A percentile compares a stretch with the other conserved stretches of the same genome.
Conservation (phyloP, 2,329 filamentous ascomycete genomes). For the Trichoderma breve region DNA sequence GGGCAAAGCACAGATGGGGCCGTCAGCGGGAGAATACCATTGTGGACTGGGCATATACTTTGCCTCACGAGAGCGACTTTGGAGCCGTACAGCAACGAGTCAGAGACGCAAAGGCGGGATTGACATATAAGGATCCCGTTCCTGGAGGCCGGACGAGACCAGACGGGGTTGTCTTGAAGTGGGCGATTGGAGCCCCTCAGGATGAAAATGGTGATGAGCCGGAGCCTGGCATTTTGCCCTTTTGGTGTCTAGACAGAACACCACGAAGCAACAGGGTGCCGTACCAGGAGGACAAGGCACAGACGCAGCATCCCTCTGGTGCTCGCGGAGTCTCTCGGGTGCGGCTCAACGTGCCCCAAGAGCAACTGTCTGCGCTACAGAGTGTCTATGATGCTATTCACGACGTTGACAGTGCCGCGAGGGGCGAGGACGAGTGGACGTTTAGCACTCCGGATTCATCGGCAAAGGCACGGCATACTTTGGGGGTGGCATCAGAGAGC, state of each 20-base stretch:
- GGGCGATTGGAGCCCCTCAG: slow-evolving; percentile 53
- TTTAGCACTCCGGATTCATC: slow-evolving; percentile 22
- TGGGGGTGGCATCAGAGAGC: slow-evolving; percentile 13
- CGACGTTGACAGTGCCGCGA: neutral
- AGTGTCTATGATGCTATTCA: slow-evolving; percentile 33
- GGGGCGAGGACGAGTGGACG: slow-evolving; percentile 1
- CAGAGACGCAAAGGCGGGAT: slow-evolving; percentile 30
- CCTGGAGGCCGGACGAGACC: slow-evolving; percentile 53
- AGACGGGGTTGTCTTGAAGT: slow-evolving; percentile 57
- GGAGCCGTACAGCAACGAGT: slow-evolving; percentile 38
- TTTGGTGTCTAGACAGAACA: slow-evolving; percentile 66
- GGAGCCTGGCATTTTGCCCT: slow-evolving; percentile 54
- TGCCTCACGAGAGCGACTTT: slow-evolving; percentile 38
- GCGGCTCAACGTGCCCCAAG: slow-evolving; percentile 34
- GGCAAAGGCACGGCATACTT: slow-evolving; percentile 14
- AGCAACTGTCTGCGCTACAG: slow-evolving; percentile 23
- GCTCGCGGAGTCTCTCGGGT: slow-evolving; percentile 51
- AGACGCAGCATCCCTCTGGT: slow-evolving; percentile 48
- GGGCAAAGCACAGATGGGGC: slow-evolving; percentile 59
- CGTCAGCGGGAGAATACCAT: slow-evolving; percentile 46
- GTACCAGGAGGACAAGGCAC: slow-evolving; percentile 26
- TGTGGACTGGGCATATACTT: slow-evolving; percentile 61
- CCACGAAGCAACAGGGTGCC: slow-evolving; percentile 56
- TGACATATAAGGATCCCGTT: slow-evolving; percentile 48
- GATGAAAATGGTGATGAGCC: slow-evolving; percentile 26